A percentile compares a stretch with the other conserved stretches of the same genome.
Conservation (phyloP, 176 grass and related monocot species). For the bread wheat (Triticum aestivum) region IWGSC_CS_RefSeq_v2.1 NC_057807.1:714090388-714090887, state of each 20-base stretch:
- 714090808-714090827: too few species aligned
- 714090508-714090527: neutral
- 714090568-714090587: neutral
- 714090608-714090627: too few species aligned
- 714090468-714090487: neutral
- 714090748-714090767: conserved; percentile 3
- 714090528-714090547: neutral
- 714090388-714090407: neutral
- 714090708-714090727: neutral
- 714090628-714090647: too few species aligned
- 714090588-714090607: neutral
- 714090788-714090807: neutral
- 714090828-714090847: too few species aligned
- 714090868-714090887: too few species aligned
- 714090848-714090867: too few species aligned
- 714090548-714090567: too few species aligned
- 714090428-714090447: too few species aligned
- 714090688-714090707: neutral
- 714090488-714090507: neutral
- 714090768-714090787: neutral
- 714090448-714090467: too few species aligned
- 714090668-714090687: neutral
- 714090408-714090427: too few species aligned
- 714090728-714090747: conserved; percentile 4
- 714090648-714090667: too few species aligned